A percentile compares a stretch with the other conserved stretches of the same genome.
Conservation (phyloP, 1,284 basidiomycete species). For the Marasmius fiardii region DNA sequence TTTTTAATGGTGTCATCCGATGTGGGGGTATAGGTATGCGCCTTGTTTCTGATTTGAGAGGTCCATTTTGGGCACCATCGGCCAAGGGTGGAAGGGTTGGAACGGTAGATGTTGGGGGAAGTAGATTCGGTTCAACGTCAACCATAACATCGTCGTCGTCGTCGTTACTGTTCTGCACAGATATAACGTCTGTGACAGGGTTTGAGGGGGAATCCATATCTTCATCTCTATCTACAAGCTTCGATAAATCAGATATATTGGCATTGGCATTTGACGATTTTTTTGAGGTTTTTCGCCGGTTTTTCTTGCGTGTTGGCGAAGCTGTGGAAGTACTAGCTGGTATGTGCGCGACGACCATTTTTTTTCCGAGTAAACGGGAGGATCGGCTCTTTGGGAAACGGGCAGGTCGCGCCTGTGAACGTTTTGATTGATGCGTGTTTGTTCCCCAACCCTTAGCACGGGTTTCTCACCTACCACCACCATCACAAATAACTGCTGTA, state of each 20-base stretch:
- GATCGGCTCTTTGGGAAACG: neutral
- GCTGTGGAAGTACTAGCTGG: conserved; percentile 26
- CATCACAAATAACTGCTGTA: neutral
- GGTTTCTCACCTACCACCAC: conserved; percentile 2
- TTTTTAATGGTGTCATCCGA: conserved; percentile 95
- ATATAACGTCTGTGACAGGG: conserved; percentile 10
- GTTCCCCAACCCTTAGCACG: neutral
- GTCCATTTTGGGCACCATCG: conserved; percentile 46
- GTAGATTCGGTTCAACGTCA: conserved; percentile 42
- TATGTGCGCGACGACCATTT: conserved; percentile 57
- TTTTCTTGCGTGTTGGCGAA: conserved; percentile 42
- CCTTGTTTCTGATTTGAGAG: conserved; percentile 76
- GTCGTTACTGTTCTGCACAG: conserved; percentile 14
- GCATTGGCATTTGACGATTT: conserved; percentile 28
- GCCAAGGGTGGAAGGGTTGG: conserved; percentile 67
- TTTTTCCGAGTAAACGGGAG: neutral
- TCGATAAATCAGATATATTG: conserved; percentile 15
- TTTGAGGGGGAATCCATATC: conserved; percentile 31
- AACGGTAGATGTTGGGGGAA: conserved; percentile 39
- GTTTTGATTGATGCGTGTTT: neutral
- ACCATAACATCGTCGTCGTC: conserved; percentile 66
- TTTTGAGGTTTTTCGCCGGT: conserved; percentile 50
- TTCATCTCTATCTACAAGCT: conserved; percentile 26
- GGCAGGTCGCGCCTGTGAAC: too few relatives aligned
- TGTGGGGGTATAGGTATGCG: conserved; percentile 92